These are phyloP conservation scores for Tetramitus jugosus DNA, from an alignment of 208 protist species.

Conservation along the genomic window DNA sequence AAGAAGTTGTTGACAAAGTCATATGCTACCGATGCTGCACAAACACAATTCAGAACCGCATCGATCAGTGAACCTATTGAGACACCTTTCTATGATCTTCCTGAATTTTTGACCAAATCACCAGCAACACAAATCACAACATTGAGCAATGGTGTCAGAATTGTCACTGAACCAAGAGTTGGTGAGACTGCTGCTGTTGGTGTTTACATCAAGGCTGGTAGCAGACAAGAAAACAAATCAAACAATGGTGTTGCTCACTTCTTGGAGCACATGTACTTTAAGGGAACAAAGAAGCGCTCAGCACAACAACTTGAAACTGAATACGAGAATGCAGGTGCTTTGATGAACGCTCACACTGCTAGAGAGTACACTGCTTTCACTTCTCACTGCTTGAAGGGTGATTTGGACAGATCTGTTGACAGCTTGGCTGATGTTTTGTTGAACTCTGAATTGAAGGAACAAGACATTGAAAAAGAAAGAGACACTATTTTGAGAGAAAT, in stretches of 20 bases:
- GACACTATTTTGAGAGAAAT: constrained; percentile 88
- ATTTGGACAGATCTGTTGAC: constrained; percentile 83
- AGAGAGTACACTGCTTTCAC: constrained; percentile 94
- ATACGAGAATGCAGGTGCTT: constrained; percentile 90
- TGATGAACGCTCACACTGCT: constrained; percentile 97
- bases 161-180: constrained; percentile 82
- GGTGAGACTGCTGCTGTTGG: constrained; percentile 86
- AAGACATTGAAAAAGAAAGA: constrained; percentile 82
- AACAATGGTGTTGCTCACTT: constrained; percentile 97
- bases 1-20: no score
- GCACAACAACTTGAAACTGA: constrained; percentile 76
- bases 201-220: constrained; percentile 93
- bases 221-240: constrained; percentile 83
- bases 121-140: constrained; percentile 74
- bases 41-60: no score
- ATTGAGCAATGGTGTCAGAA: constrained; percentile 87
- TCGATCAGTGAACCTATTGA: no score
- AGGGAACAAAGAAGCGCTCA: constrained; percentile 82
- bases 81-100: no score
- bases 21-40: no score
- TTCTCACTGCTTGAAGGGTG: constrained; percentile 81
- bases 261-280: constrained; percentile 98
- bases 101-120: constrained; percentile 34
- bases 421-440: constrained; percentile 91
- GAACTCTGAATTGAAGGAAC: constrained; percentile 66